Base-by-base conservation (phyloP, 352 stramenopile species). In the Phytophthora pinifolia region DNA sequence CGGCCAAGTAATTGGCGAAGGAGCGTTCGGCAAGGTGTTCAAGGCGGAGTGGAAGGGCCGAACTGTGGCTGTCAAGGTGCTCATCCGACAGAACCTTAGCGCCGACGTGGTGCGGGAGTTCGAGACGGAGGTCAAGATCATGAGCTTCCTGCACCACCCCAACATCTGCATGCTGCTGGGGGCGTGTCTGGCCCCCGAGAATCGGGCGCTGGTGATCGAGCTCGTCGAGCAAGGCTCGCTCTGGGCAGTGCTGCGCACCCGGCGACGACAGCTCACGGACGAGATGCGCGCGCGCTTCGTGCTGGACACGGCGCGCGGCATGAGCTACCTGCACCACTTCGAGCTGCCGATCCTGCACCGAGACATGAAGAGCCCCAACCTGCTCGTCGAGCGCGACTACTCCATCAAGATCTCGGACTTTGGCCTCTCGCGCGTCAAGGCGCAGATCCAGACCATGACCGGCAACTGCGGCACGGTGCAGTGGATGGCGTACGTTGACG, bases 151-250 rank as follows among this genome's bases (percentile, higher is more conserved):
- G 51, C 66, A 86, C 44, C 97, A 99, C 77, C 96, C 96, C 5
- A 99, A 98, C 74, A 97, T 99, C 52, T 98, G 96, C 64, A 83
- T 97, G 30, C 91, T 98, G 54, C 90, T 99, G 34, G 96, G 96
- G 25, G 96, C 96, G 39, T 98, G 94, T 72, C 74, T 98, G 25
- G 68, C 93, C 44, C 89, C 94, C 10, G 82, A 85, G 15, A 97
- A 92, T 65, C 82, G 96, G 31, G 92, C 92, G n/a, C 94, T 99
- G 12, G 80, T 99, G n/a, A 97, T 97, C 5, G 96, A 99, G 63
- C 78, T 98, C 6, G 83, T 97, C 13, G 79, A 88, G 29, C 86
- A 95, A 35, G 95, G 95, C 18, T 98, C 89, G 2, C 77, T 99
- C 2, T 99, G 93, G 91, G 82, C 89, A 51, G 83, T 98, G 20